Evolutionary conservation across 1,139 yeast genomes (phyloP).

Genomic region (Yamadazyma trypodendri): DNA sequence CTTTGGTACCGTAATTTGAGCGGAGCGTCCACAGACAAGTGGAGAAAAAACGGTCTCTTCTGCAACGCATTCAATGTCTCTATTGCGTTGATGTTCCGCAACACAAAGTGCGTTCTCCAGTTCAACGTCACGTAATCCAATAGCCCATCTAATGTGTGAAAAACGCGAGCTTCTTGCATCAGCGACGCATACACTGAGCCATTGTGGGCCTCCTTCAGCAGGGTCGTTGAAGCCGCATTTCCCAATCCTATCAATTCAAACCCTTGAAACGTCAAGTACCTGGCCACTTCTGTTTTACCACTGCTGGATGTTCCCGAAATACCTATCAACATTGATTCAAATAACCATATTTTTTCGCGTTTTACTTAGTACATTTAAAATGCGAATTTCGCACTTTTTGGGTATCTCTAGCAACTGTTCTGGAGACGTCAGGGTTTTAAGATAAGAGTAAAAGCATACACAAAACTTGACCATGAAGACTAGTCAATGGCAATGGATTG

Average conservation of each 20-base stretch:
- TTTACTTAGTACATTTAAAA: neutral
- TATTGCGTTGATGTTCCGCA: constrained; percentile 48
- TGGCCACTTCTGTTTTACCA: constrained; percentile 66
- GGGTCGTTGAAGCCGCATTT: constrained; percentile 3
- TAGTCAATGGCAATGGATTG: neutral
- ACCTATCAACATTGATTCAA: constrained; percentile 80
- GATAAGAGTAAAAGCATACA: too few species aligned
- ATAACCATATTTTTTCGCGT: neutral
- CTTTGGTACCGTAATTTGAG: constrained; percentile 52
- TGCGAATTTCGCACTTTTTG: constrained; percentile 4
- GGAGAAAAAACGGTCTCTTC: constrained; percentile 84
- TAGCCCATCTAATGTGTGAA: constrained; percentile 42
- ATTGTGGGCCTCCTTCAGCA: constrained; percentile 7
- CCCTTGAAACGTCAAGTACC: constrained; percentile 57
- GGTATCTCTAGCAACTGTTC: neutral
- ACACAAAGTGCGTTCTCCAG: constrained; percentile 68
- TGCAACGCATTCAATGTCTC: constrained; percentile 49
- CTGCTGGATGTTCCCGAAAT: constrained; percentile 70
- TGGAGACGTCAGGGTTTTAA: too few species aligned
- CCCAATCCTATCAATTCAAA: constrained; percentile 35
- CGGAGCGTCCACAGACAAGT: constrained; percentile 79
- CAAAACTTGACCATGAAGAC: neutral
- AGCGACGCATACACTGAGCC: constrained; percentile 10
- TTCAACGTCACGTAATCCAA: constrained; percentile 64
- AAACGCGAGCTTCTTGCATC: constrained; percentile 19